Evolutionary conservation across 345 rosid genomes (phyloP).

Genomic region (Salix dunnii): DNA sequence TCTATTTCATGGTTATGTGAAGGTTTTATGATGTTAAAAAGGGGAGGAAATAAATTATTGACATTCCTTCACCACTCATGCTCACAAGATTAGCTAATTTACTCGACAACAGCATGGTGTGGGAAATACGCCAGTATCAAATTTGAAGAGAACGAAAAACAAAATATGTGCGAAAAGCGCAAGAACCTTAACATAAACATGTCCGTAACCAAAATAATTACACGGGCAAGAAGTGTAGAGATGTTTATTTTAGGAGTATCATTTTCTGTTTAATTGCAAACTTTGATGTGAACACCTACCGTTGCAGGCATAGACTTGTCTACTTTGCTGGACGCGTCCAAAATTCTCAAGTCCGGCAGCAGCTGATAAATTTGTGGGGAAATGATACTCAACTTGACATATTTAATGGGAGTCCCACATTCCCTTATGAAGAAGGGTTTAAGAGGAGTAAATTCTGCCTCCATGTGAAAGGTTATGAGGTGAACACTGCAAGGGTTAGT

Average conservation of each 20-base stretch:
- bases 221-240: too few species aligned
- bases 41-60: too few species aligned
- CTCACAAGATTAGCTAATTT: not conserved
- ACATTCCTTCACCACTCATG: too few species aligned
- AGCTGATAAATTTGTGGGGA: conserved; percentile 30
- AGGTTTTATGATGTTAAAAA: too few species aligned
- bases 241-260: not conserved
- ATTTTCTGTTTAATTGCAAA: not conserved
- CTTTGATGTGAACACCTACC: not conserved
- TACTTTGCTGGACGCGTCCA: conserved; percentile 40
- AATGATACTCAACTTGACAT: conserved; percentile 34
- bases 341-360: conserved; percentile 33
- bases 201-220: not conserved
- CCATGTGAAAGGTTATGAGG: conserved; percentile 47
- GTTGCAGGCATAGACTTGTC: conserved; percentile 37
- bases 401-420: conserved; percentile 22
- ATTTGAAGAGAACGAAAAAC: not conserved
- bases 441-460: conserved; percentile 42
- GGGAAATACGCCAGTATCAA: not conserved
- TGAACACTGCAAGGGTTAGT: conserved; percentile 41
- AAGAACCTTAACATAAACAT: not conserved
- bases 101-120: not conserved
- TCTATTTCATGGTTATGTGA: not conserved
- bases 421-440: conserved; percentile 39
- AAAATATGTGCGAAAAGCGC: too few species aligned